A percentile compares a stretch with the other conserved stretches of the same genome.
Conservation (phyloP, 345 rosid species). For the Gossypium rotundifolium region DNA sequence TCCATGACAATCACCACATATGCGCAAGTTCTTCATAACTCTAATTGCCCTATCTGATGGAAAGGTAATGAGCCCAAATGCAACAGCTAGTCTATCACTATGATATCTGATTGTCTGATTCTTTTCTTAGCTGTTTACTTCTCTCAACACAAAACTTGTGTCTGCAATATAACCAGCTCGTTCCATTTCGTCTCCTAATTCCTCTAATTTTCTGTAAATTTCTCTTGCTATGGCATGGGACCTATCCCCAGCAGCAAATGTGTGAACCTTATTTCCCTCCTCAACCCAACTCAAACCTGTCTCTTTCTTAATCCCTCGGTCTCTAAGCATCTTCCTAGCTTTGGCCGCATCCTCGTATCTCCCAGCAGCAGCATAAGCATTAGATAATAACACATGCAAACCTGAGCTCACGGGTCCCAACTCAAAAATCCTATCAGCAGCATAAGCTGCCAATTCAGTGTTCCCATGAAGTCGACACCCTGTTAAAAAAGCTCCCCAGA, state of each 20-base stretch:
- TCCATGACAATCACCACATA: constrained; percentile 86
- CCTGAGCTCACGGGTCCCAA: constrained; percentile 67
- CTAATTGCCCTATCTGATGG: constrained; percentile 60
- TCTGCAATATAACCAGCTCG: constrained; percentile 79
- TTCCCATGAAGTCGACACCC: constrained; percentile 70
- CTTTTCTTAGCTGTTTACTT: constrained; percentile 71
- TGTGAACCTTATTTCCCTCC: constrained; percentile 76
- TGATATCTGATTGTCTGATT: constrained; percentile 63
- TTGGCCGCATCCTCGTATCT: constrained; percentile 81
- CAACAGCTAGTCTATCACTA: constrained; percentile 78
- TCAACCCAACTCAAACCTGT: constrained; percentile 94
- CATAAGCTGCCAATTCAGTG: constrained; percentile 70
- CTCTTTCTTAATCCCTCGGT: constrained; percentile 77
- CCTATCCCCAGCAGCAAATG: constrained; percentile 77
- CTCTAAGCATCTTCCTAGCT: constrained; percentile 74
- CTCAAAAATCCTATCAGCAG: constrained; percentile 68
- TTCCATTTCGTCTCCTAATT: constrained; percentile 74
- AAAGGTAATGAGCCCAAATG: constrained; percentile 63
- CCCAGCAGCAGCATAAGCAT: constrained; percentile 87
- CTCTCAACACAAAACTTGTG: constrained; percentile 68
- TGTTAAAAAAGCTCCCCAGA: constrained; percentile 85
- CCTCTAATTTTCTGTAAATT: constrained; percentile 70
- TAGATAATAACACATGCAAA: constrained; percentile 58
- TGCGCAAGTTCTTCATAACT: constrained; percentile 77
- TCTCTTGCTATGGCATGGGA: constrained; percentile 44